Evolutionary conservation across 2,329 filamentous ascomycete species (phyloP).

Genomic region (Verticillium klebahnii): DNA sequence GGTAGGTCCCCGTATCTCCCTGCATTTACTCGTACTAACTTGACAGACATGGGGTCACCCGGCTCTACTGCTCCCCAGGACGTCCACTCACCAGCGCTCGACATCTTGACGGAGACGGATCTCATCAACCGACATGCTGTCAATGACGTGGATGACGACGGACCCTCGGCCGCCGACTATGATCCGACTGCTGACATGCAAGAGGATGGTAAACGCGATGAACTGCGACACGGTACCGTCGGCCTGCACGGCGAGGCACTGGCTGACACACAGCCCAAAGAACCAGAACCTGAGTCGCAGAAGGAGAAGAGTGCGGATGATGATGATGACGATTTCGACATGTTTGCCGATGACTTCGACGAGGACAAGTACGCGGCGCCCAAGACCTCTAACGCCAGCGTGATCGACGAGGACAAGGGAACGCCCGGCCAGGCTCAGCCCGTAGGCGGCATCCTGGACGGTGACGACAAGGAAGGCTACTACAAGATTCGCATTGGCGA

Average conservation of each 20-base stretch:
- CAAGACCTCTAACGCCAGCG: conserved; percentile 32
- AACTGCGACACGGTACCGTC: conserved; percentile 55
- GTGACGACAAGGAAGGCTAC: conserved; percentile 91
- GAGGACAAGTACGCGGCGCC: conserved; percentile 60
- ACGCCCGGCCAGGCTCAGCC: conserved; percentile 36
- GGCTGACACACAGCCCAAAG: conserved; percentile 18
- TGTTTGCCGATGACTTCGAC: conserved; percentile 82
- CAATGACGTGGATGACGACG: conserved; percentile 52
- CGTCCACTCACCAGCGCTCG: conserved; percentile 51
- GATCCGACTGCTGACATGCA: conserved; percentile 85
- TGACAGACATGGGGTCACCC: conserved; percentile 35
- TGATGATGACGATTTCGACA: conserved; percentile 71
- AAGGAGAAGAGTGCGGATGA: conserved; percentile 45
- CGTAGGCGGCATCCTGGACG: conserved; percentile 78
- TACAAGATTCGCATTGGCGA: conserved; percentile 94
- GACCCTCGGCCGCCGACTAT: conserved; percentile 88
- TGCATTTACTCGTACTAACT: neutral
- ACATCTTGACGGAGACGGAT: conserved; percentile 62
- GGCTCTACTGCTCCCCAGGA: conserved; percentile 37
- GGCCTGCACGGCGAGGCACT: conserved; percentile 41
- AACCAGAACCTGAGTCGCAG: conserved; percentile 23
- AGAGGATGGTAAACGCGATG: conserved; percentile 71
- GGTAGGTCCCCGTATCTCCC: conserved; percentile 32
- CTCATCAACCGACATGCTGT: conserved; percentile 58
- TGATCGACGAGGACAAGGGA: conserved; percentile 42